Percentiles rank a stretch among this genome's conserved stretches.
Conservation (phyloP, 129 eudicot genomes). For the Deinandra increscens region DNA sequence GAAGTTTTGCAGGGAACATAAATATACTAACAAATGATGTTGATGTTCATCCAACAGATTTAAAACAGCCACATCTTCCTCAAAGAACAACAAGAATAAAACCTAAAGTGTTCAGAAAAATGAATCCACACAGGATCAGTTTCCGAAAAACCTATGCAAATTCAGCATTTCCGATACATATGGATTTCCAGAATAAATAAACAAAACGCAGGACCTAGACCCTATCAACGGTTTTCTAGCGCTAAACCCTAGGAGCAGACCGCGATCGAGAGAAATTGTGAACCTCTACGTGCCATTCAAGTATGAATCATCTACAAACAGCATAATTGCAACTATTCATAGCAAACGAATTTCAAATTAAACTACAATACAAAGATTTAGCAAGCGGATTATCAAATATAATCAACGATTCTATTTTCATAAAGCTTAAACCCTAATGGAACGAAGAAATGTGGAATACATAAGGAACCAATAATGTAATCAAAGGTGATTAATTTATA, state of each 20-base stretch:
- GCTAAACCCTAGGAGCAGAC: no score
- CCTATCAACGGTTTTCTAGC: no score
- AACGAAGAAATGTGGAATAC: not conserved
- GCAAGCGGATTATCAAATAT: not conserved
- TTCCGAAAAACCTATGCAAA: not conserved
- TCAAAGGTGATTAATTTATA: not conserved
- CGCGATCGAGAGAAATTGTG: not conserved
- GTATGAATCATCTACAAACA: not conserved
- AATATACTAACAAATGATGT: not conserved
- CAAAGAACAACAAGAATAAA: not conserved
- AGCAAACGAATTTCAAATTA: not conserved
- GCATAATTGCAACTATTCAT: not conserved
- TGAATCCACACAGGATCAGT: not conserved
- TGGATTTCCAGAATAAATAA: not conserved
- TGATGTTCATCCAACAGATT: not conserved
- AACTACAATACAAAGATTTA: not conserved
- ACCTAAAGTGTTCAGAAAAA: not conserved
- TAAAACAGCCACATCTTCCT: not conserved
- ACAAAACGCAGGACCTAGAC: not conserved
- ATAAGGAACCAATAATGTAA: conserved; percentile 4
- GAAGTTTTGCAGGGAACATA: not conserved
- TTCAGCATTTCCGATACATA: not conserved
- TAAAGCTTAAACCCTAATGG: conserved; percentile 2
- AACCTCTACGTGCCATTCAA: not conserved
- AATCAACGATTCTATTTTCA: not conserved